Conservation (phyloP, 2,329 filamentous ascomycete genomes). For the Verticillium nubilum region DNA sequence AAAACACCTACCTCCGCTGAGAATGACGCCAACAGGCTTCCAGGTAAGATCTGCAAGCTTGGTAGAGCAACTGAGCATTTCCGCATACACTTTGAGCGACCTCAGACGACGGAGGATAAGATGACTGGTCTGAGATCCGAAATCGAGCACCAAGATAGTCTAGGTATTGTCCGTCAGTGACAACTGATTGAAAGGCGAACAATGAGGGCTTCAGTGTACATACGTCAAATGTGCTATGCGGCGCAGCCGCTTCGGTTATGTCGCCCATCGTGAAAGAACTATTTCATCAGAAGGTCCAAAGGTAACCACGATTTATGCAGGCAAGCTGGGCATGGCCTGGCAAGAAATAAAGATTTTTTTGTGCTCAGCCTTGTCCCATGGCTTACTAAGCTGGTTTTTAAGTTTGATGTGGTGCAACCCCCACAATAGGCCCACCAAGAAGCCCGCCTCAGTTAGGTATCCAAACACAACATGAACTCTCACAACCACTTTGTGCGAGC, state of each 20-base stretch:
- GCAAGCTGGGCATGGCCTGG: too few relatives aligned
- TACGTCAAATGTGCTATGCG: constrained; percentile 23
- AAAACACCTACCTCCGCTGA: constrained; percentile 28
- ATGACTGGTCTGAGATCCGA: constrained; percentile 67
- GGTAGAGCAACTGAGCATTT: constrained; percentile 83
- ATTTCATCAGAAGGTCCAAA: background rate
- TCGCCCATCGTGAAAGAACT: background rate
- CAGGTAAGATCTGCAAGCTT: constrained; percentile 72
- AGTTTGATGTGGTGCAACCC: too few relatives aligned
- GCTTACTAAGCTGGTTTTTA: too few relatives aligned
- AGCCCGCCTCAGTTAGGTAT: too few relatives aligned
- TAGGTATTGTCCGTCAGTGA: constrained; percentile 32
- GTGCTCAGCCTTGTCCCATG: too few relatives aligned
- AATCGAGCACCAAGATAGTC: constrained; percentile 69
- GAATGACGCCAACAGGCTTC: constrained; percentile 78
- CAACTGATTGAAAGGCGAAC: background rate
- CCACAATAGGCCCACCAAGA: too few relatives aligned
- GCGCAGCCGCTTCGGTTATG: constrained; percentile 19
- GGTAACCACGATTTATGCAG: too few relatives aligned
- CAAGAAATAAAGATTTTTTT: too few relatives aligned
- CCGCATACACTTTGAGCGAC: constrained; percentile 75
- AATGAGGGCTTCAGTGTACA: constrained; percentile 10
- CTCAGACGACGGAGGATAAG: constrained; percentile 71
- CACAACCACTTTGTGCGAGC: too few relatives aligned
- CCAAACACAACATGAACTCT: too few relatives aligned